These are phyloP conservation scores for Laburnicola sp. DNA, from an alignment of 2,329 filamentous ascomycete genomes.

Conservation along the genomic window DNA sequence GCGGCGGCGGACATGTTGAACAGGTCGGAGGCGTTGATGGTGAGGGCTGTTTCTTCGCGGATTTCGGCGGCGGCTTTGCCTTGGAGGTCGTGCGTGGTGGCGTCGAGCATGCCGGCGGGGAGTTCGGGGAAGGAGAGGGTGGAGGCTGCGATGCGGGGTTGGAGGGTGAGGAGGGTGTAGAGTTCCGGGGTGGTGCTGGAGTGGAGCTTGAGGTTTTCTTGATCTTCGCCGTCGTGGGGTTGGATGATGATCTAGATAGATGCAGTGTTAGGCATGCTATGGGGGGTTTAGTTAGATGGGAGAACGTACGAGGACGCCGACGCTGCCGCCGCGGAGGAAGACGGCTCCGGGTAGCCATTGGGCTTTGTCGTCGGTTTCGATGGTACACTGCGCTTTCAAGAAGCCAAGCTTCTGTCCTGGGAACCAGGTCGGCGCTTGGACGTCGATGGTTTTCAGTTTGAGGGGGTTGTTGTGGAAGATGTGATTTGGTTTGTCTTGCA, in stretches of 20 bases:
- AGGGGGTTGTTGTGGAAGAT: constrained; percentile 58
- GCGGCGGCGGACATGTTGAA: constrained; percentile 59
- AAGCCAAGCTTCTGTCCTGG: constrained; percentile 53
- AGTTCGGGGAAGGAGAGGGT: constrained; percentile 60
- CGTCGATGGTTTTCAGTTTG: constrained; percentile 54
- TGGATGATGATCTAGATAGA: constrained; percentile 56
- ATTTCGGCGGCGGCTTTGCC: constrained; percentile 62
- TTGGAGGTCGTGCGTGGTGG: constrained; percentile 52
- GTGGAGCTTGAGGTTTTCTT: constrained; percentile 40
- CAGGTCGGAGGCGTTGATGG: constrained; percentile 54
- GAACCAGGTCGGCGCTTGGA: constrained; percentile 61
- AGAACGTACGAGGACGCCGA: constrained; percentile 57
- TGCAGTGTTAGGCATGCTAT: neutral
- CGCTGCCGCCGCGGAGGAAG: constrained; percentile 61
- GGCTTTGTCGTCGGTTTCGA: constrained; percentile 52
- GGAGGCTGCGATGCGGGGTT: constrained; percentile 60
- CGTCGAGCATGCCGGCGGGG: constrained; percentile 64
- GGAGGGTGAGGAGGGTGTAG: constrained; percentile 58
- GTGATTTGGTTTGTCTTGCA: constrained; percentile 52
- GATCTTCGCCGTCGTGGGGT: constrained; percentile 50
- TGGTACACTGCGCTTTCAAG: constrained; percentile 57
- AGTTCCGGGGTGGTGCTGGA: neutral
- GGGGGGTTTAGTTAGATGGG: neutral
- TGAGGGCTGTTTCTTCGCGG: constrained; percentile 59
- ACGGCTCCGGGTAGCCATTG: constrained; percentile 60